These are phyloP conservation scores for Maudiozyma pseudohumilis DNA, from an alignment of 805 yeast species.

Conservation along the genomic window DNA sequence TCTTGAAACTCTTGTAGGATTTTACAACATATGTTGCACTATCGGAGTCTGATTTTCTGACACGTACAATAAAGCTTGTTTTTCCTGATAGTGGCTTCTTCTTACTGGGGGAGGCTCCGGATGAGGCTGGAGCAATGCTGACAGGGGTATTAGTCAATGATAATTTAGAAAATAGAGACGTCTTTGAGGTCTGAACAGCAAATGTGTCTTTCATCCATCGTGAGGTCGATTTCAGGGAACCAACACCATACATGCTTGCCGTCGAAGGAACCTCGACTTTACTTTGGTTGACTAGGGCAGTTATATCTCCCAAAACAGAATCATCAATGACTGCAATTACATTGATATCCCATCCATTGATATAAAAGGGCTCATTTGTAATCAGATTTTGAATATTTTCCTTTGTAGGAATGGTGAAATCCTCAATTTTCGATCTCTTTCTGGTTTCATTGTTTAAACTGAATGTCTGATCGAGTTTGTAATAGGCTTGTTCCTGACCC, in stretches of 20 bases:
- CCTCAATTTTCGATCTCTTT: conserved; percentile 25
- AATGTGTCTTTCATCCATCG: conserved; percentile 27
- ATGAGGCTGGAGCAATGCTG: conserved; percentile 3
- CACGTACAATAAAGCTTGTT: conserved; percentile 39
- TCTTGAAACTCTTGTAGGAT: conserved; percentile 58
- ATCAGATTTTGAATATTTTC: conserved; percentile 28
- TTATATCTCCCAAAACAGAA: background rate
- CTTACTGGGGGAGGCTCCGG: background rate
- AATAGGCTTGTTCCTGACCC: conserved; percentile 44
- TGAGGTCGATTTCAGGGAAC: conserved; percentile 9
- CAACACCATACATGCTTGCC: background rate
- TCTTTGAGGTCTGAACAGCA: conserved; percentile 12
- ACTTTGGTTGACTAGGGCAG: background rate
- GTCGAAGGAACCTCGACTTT: background rate
- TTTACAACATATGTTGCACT: conserved; percentile 41
- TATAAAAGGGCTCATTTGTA: conserved; percentile 26
- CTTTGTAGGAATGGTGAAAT: conserved; percentile 33
- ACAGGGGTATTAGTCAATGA: conserved; percentile 12
- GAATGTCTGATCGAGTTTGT: conserved; percentile 24
- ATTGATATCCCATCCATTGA: conserved; percentile 54
- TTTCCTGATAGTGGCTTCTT: conserved; percentile 3
- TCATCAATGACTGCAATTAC: conserved; percentile 50
- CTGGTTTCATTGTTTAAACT: conserved; percentile 23
- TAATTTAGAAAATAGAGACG: conserved; percentile 22
- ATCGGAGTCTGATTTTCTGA: conserved; percentile 27